A percentile compares a stretch with the other conserved stretches of the same genome.
phyloP scores from a whole-genome alignment of 768 basidiomycete genomes.

The Leucosporidium creatinivorum region DNA sequence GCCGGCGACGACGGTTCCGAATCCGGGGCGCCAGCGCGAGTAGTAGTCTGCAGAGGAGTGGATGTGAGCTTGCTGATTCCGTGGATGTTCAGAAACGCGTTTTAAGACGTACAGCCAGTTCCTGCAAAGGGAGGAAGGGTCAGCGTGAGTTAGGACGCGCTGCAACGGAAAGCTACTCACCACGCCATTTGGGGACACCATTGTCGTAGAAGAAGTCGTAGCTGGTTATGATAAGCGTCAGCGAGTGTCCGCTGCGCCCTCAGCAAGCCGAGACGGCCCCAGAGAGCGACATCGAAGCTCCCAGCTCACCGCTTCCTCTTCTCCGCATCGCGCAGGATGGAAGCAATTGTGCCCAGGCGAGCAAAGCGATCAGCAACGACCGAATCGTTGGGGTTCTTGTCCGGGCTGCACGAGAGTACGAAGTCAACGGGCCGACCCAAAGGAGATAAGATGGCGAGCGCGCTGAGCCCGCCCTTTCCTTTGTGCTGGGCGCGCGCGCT shows the following conservation, averaged over 20 bases:
- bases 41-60: conserved; percentile 80
- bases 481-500: no score
- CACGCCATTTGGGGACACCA: conserved; percentile 93
- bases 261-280: neutral
- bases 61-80: neutral
- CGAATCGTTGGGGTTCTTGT: conserved; percentile 80
- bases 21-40: conserved; percentile 86
- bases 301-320: conserved; percentile 19
- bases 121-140: conserved; percentile 12
- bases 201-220: conserved; percentile 90
- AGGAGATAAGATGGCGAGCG: no score
- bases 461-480: neutral
- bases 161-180: conserved; percentile 27
- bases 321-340: conserved; percentile 69
- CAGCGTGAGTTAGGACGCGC: neutral
- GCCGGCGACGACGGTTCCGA: conserved; percentile 72
- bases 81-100: no score
- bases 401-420: conserved; percentile 55
- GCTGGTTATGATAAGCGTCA: conserved; percentile 43
- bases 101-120: conserved; percentile 32
- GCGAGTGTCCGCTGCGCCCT: neutral
- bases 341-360: conserved; percentile 74
- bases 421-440: no score
- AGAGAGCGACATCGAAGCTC: neutral
- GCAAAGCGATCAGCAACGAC: conserved; percentile 76